Base-by-base conservation (phyloP, 805 yeast genomes). In the Clavispora vitiphila region DNA sequence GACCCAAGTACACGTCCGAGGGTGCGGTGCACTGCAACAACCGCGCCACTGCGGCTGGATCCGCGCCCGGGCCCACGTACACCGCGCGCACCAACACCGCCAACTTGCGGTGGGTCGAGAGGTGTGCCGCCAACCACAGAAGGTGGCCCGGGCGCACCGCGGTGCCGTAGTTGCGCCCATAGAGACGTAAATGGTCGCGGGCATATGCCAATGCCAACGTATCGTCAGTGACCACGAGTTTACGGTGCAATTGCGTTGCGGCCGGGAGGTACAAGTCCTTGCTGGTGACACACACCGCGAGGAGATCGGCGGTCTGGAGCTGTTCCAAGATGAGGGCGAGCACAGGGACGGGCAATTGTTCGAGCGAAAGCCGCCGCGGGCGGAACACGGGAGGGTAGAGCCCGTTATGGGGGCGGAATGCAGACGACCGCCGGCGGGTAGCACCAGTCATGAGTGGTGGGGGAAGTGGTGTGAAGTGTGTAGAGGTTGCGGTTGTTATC, bases 201-300 rank as follows among this genome's bases (percentile, higher is more conserved):
- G 51, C 51, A 22, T 49, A 46, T 5, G 22, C 27, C 8, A 41
- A 35, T 7, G 46, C 41, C 27, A 37, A 40, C 18, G 8, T 14
- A 18, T 53, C 53, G 14, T 39, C 49, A 8, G 52, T 44, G 16
- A 63, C 44, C 2, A 56, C 46, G 9, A 62, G 49, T 23, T 48
- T 51, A 12, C 45, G 42, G 44, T 62, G 61, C 10, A 63, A 36
- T 22, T 54, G 48, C 20, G 42, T 42, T 1, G 52, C 53, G 1
- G 66, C 64, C 2, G 62, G 64, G 14, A 56, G 42, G 39, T 58
- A 61, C n/a, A 60, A 49, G 35, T 44, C 39, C 25, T 51, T 46
- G 34, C 59, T 51, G 4, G 55, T 39, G 5, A 51, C 24, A 24
- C 61, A 54, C 7, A 59, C 34, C 19, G 42, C 53, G 18, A 58